These are phyloP conservation scores for Acmispon strigosus DNA, from an alignment of 306 rosid genomes.

Conservation along the genomic window DNA sequence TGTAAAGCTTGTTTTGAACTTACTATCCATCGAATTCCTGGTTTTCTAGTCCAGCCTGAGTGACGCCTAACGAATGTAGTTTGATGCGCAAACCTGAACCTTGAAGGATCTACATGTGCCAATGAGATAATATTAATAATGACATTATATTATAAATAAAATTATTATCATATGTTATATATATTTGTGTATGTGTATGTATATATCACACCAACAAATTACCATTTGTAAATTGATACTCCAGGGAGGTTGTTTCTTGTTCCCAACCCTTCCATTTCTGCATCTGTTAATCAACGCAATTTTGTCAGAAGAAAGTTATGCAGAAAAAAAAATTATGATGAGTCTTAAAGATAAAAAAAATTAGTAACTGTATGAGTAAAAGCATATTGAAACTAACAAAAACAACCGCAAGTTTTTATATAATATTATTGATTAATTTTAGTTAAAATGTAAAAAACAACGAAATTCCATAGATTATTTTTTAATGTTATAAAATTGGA, in stretches of 20 bases:
- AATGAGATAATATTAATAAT: not conserved
- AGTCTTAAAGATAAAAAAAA: no score
- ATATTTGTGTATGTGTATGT: no score
- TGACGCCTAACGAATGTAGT: conserved; percentile 66
- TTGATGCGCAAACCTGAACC: conserved; percentile 64
- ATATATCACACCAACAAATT: not conserved
- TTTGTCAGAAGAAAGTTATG: no score
- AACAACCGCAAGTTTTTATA: no score
- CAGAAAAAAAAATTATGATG: no score
- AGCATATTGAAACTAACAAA: no score
- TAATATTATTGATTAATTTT: no score
- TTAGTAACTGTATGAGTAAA: no score
- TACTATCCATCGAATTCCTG: conserved; percentile 62
- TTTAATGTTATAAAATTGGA: no score
- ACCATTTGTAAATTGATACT: conserved; percentile 65
- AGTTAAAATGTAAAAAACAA: no score
- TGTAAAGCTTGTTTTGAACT: not conserved
- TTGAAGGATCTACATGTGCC: conserved; percentile 51
- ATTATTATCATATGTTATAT: not conserved
- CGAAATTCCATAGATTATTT: no score
- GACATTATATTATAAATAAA: not conserved
- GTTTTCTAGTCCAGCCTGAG: conserved; percentile 47
- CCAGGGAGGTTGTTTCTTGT: conserved; percentile 55
- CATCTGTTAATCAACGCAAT: conserved; percentile 40
- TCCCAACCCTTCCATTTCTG: conserved; percentile 74